Conservation (phyloP, 495 filamentous ascomycete genomes). For the Filosporella fistucella region DNA sequence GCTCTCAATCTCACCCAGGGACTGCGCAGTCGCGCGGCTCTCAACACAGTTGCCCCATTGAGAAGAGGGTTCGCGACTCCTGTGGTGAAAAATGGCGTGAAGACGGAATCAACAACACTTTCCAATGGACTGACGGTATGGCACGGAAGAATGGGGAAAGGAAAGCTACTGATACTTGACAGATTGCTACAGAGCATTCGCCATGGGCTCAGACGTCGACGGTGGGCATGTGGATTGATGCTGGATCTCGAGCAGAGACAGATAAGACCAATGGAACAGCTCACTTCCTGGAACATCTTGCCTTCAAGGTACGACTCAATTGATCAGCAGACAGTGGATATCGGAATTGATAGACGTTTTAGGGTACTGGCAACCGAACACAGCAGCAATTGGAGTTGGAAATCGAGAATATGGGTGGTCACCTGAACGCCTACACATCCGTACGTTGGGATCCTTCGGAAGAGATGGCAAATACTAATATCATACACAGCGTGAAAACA, state of each 20-base stretch:
- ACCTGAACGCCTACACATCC: slow-evolving; percentile 99
- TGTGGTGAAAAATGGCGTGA: slow-evolving; percentile 59
- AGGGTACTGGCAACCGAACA: slow-evolving; percentile 86
- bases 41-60: slow-evolving; percentile 60
- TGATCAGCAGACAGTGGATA: slow-evolving; percentile 1
- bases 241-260: slow-evolving; percentile 96
- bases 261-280: slow-evolving; percentile 98
- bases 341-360: slow-evolving; percentile 20
- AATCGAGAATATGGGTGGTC: slow-evolving; percentile 99
- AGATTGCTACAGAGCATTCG: slow-evolving; percentile 98
- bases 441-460: slow-evolving; percentile 49
- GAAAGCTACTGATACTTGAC: slow-evolving; percentile 18
- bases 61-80: slow-evolving; percentile 84
- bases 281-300: slow-evolving; percentile 98
- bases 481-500: slow-evolving; percentile 80
- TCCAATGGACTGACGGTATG: slow-evolving; percentile 96
- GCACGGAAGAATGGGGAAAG: neutral
- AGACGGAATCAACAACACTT: slow-evolving; percentile 91
- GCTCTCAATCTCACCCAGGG: slow-evolving; percentile 83
- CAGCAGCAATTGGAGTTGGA: slow-evolving; percentile 98
- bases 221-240: slow-evolving; percentile 99
- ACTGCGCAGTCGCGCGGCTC: slow-evolving; percentile 75
- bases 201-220: slow-evolving; percentile 98
- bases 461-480: slow-evolving; percentile 11
- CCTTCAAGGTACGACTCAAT: slow-evolving; percentile 78